Base-by-base conservation (phyloP, 768 basidiomycete genomes). In the Holtermannia corniformis region DNA sequence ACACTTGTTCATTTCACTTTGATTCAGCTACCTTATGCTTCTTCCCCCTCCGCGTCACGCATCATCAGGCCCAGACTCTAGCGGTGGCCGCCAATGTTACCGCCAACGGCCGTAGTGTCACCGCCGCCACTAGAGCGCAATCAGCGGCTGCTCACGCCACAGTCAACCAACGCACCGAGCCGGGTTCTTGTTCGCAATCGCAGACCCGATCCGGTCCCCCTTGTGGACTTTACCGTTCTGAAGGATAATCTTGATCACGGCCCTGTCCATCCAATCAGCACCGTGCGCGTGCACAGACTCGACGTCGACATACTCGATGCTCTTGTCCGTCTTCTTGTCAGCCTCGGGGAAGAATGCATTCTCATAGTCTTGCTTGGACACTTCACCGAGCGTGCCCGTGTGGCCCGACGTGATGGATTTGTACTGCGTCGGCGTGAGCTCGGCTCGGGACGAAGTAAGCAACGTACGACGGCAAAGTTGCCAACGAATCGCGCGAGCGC, bases 331-430 rank as follows among this genome's bases (percentile, higher is more conserved):
- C 50, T 62, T 59, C 49, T 62, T 56, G 54, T 63, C 65, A 45
- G 64, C 62, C 45, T 63, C 66, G 21, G 59, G 63, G 45, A 68
- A 68, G 57, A 68, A 68, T 45, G 53, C 63, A 45, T 56, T 65
- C 59, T 68, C 64, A 14, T 61, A 57, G 52, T 68, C 66, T 51
- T 63, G 61, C 49, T 63, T 63, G 54, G 63, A 63, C 44, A 68
- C 51, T 41, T 63, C 64, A 44, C 64, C 64, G 23, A 68, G 61
- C 13, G 40, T 45, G 43, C 66, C 66, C 41, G 66, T 68, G 57
- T 68, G 66, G 44, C 66, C 66, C 27, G 59, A 61, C 22, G 62
- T 64, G 20, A 46, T 19, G 20, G 65, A 64, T 50, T 64, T 64
- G 60, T 52, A 64, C 65, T 67, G 54, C 32, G 16, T 5, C 25